Evolutionary conservation across 371 early-diverging fungal species (phyloP).

Genomic region (Syncephalis plumigaleata): DNA sequence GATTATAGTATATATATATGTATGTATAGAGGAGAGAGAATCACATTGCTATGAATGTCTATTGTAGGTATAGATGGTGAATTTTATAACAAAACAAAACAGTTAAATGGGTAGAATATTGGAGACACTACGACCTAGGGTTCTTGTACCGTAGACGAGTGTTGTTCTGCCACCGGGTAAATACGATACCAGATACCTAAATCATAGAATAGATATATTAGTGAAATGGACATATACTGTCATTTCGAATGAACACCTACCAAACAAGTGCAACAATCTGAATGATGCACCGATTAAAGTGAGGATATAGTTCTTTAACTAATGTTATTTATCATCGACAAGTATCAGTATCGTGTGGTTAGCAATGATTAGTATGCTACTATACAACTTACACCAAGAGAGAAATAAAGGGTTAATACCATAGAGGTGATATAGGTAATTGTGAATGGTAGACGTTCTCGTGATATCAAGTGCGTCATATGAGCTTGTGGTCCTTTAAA

Average conservation of each 20-base stretch:
- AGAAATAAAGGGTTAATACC: slow-evolving; percentile 24
- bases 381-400: slow-evolving; percentile 8
- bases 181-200: slow-evolving; percentile 28
- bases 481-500: slow-evolving; percentile 29
- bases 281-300: slow-evolving; percentile 20
- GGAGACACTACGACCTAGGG: too few species aligned
- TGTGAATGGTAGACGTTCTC: slow-evolving; percentile 24
- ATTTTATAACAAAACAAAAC: too few species aligned
- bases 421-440: slow-evolving; percentile 23
- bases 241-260: slow-evolving; percentile 6
- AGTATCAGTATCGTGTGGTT: too few species aligned
- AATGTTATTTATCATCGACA: too few species aligned
- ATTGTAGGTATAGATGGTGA: too few species aligned
- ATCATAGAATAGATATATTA: too few species aligned
- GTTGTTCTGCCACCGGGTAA: slow-evolving; percentile 23
- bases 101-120: too few species aligned
- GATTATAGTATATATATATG: too few species aligned
- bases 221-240: background rate
- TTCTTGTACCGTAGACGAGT: background rate
- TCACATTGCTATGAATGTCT: too few species aligned
- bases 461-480: slow-evolving; percentile 20
- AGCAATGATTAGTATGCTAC: too few species aligned
- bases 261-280: slow-evolving; percentile 26
- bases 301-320: slow-evolving; percentile 18
- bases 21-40: too few species aligned